These are phyloP conservation scores for Metschnikowia henanensis DNA, from an alignment of 805 yeast genomes.

Conservation along the genomic window DNA sequence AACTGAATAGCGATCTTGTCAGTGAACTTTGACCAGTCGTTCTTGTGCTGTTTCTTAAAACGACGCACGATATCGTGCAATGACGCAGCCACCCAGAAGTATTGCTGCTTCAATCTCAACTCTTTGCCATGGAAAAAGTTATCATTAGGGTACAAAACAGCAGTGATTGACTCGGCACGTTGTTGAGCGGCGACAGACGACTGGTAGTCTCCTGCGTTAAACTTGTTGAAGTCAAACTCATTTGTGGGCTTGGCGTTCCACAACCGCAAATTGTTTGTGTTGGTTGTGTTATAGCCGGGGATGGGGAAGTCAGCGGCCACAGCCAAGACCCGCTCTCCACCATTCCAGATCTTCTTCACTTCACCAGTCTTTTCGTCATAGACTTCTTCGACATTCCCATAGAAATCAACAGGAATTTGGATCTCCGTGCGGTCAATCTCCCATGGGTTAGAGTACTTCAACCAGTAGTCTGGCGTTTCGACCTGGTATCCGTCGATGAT, in stretches of 20 bases:
- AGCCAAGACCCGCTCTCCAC: constrained; percentile 88
- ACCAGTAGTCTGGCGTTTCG: constrained; percentile 94
- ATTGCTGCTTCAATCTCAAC: constrained; percentile 90
- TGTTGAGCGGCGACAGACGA: constrained; percentile 84
- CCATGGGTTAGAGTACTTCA: constrained; percentile 89
- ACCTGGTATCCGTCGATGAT: constrained; percentile 92
- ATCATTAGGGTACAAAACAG: constrained; percentile 92
- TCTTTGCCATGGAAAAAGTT: constrained; percentile 91
- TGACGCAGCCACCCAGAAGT: constrained; percentile 96
- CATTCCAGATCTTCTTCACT: constrained; percentile 69
- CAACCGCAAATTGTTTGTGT: constrained; percentile 84
- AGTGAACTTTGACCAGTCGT: constrained; percentile 80
- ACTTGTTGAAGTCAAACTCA: constrained; percentile 88
- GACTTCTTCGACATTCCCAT: constrained; percentile 71
- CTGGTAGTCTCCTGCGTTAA: constrained; percentile 87
- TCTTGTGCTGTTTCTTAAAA: constrained; percentile 69
- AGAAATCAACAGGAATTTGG: constrained; percentile 86
- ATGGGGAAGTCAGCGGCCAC: constrained; percentile 90
- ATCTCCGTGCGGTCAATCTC: constrained; percentile 86
- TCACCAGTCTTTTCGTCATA: constrained; percentile 55
- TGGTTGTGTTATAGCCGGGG: constrained; percentile 82
- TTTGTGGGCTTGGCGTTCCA: constrained; percentile 91
- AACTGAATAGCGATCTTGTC: constrained; percentile 89
- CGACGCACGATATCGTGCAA: constrained; percentile 88
- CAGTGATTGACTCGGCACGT: constrained; percentile 87